A percentile compares a stretch with the other conserved stretches of the same genome.
phyloP scores from a whole-genome alignment of 2,329 filamentous ascomycete species.

The Paecilomyces variotii region DNA sequence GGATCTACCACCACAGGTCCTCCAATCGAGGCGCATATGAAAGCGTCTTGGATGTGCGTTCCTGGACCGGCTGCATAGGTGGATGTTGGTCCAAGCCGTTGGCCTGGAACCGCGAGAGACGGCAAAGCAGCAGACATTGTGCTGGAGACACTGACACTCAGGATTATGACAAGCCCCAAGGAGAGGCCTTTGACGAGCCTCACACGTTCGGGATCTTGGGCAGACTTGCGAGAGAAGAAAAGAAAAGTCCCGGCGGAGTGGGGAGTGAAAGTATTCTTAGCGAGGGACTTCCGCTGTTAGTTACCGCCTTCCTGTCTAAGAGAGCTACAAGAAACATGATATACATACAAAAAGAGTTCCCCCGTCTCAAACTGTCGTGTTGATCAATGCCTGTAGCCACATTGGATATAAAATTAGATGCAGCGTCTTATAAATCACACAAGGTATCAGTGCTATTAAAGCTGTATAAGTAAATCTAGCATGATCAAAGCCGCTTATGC shows the following conservation, averaged over 20 bases:
- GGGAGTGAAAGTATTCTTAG: conserved; percentile 10
- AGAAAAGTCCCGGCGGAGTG: conserved; percentile 1
- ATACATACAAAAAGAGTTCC: not conserved
- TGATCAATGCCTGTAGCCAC: not conserved
- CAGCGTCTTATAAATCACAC: not conserved
- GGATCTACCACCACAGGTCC: conserved; percentile 57
- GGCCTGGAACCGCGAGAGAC: conserved; percentile 68
- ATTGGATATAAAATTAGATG: conserved; percentile 5
- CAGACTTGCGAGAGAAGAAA: not conserved
- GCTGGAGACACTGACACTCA: not conserved
- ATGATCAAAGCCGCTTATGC: not conserved
- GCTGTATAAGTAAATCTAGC: conserved; percentile 1
- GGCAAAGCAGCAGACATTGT: conserved; percentile 27
- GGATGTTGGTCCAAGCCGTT: conserved; percentile 60
- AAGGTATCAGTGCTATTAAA: conserved; percentile 5
- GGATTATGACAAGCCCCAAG: not conserved
- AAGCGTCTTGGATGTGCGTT: conserved; percentile 69
- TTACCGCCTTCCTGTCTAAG: not conserved
- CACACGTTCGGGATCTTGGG: not conserved
- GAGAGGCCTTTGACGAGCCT: not conserved
- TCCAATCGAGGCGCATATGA: conserved; percentile 74
- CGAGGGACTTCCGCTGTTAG: not conserved
- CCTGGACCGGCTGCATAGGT: conserved; percentile 69
- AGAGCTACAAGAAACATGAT: not conserved
- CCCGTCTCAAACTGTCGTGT: not conserved